Base-by-base conservation (phyloP, 2,329 filamentous ascomycete genomes). In the Myriosclerotinia scirpicola region DNA sequence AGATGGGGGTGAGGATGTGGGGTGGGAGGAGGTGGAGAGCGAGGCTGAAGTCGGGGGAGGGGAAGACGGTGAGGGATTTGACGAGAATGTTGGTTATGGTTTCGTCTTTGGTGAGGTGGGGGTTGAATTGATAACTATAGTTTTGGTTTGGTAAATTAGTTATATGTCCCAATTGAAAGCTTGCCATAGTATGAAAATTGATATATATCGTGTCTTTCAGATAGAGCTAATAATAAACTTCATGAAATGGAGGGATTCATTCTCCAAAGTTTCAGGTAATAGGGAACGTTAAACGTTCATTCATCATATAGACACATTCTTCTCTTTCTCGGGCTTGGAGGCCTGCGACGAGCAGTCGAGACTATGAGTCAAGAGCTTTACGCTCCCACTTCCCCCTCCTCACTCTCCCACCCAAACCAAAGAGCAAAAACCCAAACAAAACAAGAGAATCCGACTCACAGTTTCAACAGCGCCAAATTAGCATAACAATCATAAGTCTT, bases 71-170 rank as follows among this genome's bases (percentile, higher is more conserved):
- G 78, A 99, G 89, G 73, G 93, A 87, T 85, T 98, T 99, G 84
- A 96, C 93, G 79, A 99, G 92, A 82, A 98, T 91, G 86, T 98
- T 98, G 84, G 95, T 98, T 80, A 95, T 93, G 77, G 94, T 92
- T 81, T 99, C 95, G 77, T 97, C 91, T 83, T 95, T 94, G 78
- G 93, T 89, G 75, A 97, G 92, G 84, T 98, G 93, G 63, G 95
- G 95, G 87, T 99, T 99, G 83, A 99, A 97, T 83, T 99, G 96
- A 86, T 99, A 99, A 72, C 95, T 99, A 75, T 69, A 60, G 67
- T 70, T 54, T 66, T 30, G 60, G 15, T n/a, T 38, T 17, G 15
- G 14, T n/a, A 34, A 14, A 58, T 65, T 60, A 65, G 63, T 65
- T 60, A 40, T 2, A 14, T 54, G 11, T 59, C 26, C 17, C 30